A percentile compares a stretch with the other conserved stretches of the same genome.
phyloP scores from a whole-genome alignment of 805 yeast genomes.

The Candida insectorum region DNA sequence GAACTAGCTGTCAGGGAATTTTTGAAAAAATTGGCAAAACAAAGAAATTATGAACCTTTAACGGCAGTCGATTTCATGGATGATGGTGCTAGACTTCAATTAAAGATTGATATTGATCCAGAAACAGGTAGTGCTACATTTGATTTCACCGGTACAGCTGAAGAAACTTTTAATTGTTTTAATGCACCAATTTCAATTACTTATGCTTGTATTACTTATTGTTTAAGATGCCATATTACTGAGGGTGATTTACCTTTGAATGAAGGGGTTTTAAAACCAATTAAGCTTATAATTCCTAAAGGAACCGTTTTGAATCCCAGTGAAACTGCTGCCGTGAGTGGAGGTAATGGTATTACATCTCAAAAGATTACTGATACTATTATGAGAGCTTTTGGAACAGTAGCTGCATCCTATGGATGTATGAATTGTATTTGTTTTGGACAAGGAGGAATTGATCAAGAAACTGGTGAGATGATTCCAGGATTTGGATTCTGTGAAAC shows the following conservation, averaged over 20 bases:
- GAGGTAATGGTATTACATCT: conserved; percentile 16
- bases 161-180: conserved; percentile 17
- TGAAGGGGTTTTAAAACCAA: conserved; percentile 14
- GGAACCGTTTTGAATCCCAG: conserved; percentile 14
- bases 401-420: conserved; percentile 18
- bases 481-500: conserved; percentile 18
- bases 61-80: conserved; percentile 13
- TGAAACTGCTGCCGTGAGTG: conserved; percentile 15
- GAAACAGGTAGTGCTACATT: conserved; percentile 18
- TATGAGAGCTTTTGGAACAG: conserved; percentile 18
- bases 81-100: conserved; percentile 13
- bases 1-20: conserved; percentile 57
- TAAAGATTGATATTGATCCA: conserved; percentile 15
- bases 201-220: conserved; percentile 15
- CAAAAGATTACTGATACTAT: conserved; percentile 18
- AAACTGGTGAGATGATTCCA: conserved; percentile 11
- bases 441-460: conserved; percentile 15
- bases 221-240: conserved; percentile 16
- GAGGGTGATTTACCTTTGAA: conserved; percentile 18
- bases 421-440: conserved; percentile 19
- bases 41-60: conserved; percentile 34
- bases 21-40: conserved; percentile 23
- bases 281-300: conserved; percentile 12
- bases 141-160: conserved; percentile 24
- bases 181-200: conserved; percentile 18